phyloP scores from a whole-genome alignment of 495 filamentous ascomycete genomes.

The Aspergillus homomorphus region DNA sequence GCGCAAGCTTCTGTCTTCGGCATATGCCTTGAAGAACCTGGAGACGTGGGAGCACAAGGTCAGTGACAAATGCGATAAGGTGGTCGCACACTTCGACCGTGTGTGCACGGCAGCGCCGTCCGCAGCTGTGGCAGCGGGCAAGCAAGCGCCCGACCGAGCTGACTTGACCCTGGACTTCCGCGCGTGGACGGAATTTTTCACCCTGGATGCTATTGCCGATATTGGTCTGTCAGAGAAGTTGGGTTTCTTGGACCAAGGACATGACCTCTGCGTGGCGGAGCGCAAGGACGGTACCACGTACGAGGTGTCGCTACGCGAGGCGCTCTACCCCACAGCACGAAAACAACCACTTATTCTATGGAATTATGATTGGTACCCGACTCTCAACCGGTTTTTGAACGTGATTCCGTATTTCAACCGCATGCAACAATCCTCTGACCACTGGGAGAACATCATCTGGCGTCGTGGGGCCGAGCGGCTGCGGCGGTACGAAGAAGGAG shows the following conservation, averaged over 20 bases:
- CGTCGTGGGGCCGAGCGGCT: conserved; percentile 34
- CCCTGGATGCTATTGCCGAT: conserved; percentile 52
- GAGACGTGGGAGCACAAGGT: conserved; percentile 56
- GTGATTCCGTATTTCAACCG: conserved; percentile 32
- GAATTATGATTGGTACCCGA: conserved; percentile 46
- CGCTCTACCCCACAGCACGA: conserved; percentile 45
- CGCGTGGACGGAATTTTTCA: conserved; percentile 43
- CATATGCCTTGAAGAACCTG: conserved; percentile 54
- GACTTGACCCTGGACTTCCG: conserved; percentile 42
- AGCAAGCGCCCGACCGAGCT: conserved; percentile 22
- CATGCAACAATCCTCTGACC: conserved; percentile 23
- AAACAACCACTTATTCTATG: conserved; percentile 44
- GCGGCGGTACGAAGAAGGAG: conserved; percentile 45
- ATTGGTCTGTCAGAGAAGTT: conserved; percentile 51
- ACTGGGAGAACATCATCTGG: conserved; percentile 44
- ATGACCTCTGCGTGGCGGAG: conserved; percentile 40
- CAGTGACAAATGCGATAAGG: conserved; percentile 46
- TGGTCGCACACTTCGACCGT: conserved; percentile 41
- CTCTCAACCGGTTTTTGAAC: conserved; percentile 29
- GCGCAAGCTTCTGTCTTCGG: conserved; percentile 49
- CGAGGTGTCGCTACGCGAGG: conserved; percentile 38
- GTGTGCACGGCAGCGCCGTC: conserved; percentile 28
- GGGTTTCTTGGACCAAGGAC: conserved; percentile 49
- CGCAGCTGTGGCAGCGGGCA: conserved; percentile 22
- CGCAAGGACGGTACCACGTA: conserved; percentile 42